Percentiles rank a stretch among this genome's conserved stretches.
phyloP scores from a whole-genome alignment of 768 basidiomycete species.

The Boletus pseudo-olivaceus region DNA sequence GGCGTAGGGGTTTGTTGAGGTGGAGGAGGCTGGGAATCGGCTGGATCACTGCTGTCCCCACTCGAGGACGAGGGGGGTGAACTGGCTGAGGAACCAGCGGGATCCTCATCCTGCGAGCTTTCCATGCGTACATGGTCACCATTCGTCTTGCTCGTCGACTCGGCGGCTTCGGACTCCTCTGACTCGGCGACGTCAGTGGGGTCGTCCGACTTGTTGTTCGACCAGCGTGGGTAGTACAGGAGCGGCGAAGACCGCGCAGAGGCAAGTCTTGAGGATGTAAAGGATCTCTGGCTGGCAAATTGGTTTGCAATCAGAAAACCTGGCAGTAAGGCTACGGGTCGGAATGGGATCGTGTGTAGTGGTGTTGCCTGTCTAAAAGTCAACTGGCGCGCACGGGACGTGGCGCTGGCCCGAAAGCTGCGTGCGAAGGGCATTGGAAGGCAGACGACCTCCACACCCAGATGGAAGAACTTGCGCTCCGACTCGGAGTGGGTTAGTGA shows the following conservation, averaged over 20 bases:
- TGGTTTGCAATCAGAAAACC: constrained; percentile 5
- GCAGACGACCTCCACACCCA: constrained; percentile 18
- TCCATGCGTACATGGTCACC: constrained; percentile 22
- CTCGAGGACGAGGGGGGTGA: constrained; percentile 40
- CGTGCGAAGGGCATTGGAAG: constrained; percentile 25
- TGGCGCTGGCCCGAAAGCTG: constrained; percentile 11
- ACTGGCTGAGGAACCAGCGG: constrained; percentile 30
- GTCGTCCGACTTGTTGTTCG: constrained; percentile 34
- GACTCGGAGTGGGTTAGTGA: background rate
- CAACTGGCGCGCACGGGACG: constrained; percentile 13
- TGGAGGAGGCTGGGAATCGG: constrained; percentile 39
- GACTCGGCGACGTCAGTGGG: constrained; percentile 21
- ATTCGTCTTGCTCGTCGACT: constrained; percentile 15
- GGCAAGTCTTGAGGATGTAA: constrained; percentile 23
- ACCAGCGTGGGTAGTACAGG: constrained; percentile 36
- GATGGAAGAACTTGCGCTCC: background rate
- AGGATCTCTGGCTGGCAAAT: constrained; percentile 18
- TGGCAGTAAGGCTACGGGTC: background rate
- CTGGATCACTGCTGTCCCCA: constrained; percentile 35
- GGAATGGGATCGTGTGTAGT: constrained; percentile 14
- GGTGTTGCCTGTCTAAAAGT: constrained; percentile 3
- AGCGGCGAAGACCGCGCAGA: constrained; percentile 32
- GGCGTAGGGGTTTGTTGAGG: constrained; percentile 36
- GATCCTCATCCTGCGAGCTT: constrained; percentile 29
- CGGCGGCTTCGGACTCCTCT: constrained; percentile 25